Evolutionary conservation across 140 eudicot species (phyloP), one percentile per base, ranked within the genome.

Genomic region (Bidens hawaiensis): DNA sequence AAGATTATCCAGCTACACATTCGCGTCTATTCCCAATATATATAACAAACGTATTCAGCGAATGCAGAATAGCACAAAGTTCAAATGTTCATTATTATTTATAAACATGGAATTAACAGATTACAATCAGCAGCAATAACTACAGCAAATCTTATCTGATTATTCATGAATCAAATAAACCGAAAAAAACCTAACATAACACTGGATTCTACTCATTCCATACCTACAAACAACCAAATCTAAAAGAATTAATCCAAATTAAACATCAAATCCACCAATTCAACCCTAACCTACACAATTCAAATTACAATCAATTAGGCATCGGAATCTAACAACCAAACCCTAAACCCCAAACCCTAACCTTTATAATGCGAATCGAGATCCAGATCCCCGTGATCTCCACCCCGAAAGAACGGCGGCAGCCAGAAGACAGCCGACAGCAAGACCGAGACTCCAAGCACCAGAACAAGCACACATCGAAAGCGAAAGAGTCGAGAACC

Each of bases 401-500:
- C 82, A 49, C 38, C 48, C 9, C 65, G 62, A 31, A 81, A 72
- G 63, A 93, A 80, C 14, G 94, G 94, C 5, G 85, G 88, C 67
- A 93, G 60, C 95, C 95, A 88, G 70, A 93, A 93, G 0, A 88
- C 47, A 76, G 84, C 99, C 69, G 99, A 88, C 6, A 83, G 67
- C 48, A 85, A 75, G 14, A 88, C 94, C 13, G 82, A 82, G 55
- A 88, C 40, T 7, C 95, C 94, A 58, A 93, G 87, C 43, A 88
- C 47, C 67, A 88, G 49, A 67, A 65, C 90, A 56, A 93, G 62
- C 28, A 93, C 81, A 60, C 99, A 93, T 74, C 83, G 85, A 36
- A 85, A 80, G 31, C 81, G 68, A 23, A 89, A 70, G 49, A 75
- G 51, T 4, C 50, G 36, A 46, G 72, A 16, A 24, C 73, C 78